Base-by-base conservation (phyloP, 208 protist species). In the Angomonas ambiguus region DNA sequence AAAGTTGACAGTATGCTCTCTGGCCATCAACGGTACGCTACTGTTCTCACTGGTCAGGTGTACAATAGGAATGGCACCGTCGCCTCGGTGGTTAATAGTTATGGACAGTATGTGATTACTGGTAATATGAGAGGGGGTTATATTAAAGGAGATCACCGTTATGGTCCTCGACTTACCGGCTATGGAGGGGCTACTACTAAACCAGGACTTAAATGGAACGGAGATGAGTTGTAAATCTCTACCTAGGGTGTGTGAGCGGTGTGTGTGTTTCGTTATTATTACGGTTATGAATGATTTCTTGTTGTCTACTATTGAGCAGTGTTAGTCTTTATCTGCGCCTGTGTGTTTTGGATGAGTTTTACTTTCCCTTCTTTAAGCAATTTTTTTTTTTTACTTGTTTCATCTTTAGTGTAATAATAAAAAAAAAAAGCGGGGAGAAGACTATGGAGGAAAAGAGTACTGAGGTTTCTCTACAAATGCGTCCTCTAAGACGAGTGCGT, bases 111-210 rank as follows among this genome's bases (percentile, higher is more conserved):
- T 64, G 76, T 92, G 4, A 57, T 95, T 22, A 95, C 89, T 0
- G 89, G 89, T 0, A 92, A 85, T 67, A 92, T 92, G 85, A 78
- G 84, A n/a, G 89, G 86, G 18, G 89, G 89, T 2, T 92, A 93
- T 51, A 76, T 92, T 20, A 95, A 95, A 63, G 82, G 80, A 1
- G 89, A 95, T 51, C 81, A 91, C 64, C 82, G 86, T 35, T 95
- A 85, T 53, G 89, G 89, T 0, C 89, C 85, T 10, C 84, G 86
- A 6, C 69, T 95, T 22, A 95, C 86, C 0, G 89, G 89, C 33
- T 90, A 90, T 34, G 76, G 77, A n/a, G 86, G 86, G 5, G 89
- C 89, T n/a, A 92, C 83, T 27, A 79, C 80, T 13, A 92, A 91
- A 57, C 89, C 89, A 0, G 89, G 89, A 1, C 69, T 95, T n/a